Evolutionary conservation across 208 protist species (phyloP).

Genomic region (Lotmaria passim): DNA sequence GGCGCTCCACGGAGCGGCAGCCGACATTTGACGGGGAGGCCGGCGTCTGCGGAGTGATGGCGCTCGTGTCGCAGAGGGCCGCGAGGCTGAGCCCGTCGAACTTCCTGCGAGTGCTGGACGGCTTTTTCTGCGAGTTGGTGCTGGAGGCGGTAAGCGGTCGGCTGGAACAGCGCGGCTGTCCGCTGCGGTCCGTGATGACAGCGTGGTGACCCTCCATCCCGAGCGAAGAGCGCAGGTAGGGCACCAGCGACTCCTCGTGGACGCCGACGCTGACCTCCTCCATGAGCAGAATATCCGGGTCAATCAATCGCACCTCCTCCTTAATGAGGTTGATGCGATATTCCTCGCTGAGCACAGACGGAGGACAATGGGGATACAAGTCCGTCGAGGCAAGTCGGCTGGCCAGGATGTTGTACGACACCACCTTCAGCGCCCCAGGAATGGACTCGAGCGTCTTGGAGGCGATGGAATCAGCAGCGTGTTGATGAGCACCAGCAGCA

Average conservation of each 20-base stretch:
- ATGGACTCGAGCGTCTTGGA: slow-evolving; percentile 18
- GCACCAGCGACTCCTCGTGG: slow-evolving; percentile 59
- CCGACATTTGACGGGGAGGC: background rate
- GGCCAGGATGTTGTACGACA: slow-evolving; percentile 87
- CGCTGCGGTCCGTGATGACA: slow-evolving; percentile 70
- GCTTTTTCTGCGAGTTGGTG: background rate
- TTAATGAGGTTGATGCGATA: slow-evolving; percentile 73
- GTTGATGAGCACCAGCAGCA: too few relatives aligned
- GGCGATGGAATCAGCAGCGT: background rate
- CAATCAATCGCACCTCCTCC: slow-evolving; percentile 53
- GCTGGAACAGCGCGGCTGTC: slow-evolving; percentile 45
- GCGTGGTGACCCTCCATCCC: slow-evolving; percentile 69
- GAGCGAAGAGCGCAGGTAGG: slow-evolving; percentile 46
- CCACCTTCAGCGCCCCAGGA: slow-evolving; percentile 52
- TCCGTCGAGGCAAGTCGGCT: slow-evolving; percentile 73
- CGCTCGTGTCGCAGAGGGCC: slow-evolving; percentile 1
- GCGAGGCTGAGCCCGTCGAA: slow-evolving; percentile 13
- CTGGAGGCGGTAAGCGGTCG: slow-evolving; percentile 7
- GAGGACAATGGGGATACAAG: slow-evolving; percentile 71
- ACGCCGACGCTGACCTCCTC: slow-evolving; percentile 83
- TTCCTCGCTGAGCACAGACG: slow-evolving; percentile 69
- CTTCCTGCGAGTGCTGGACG: slow-evolving; percentile 23
- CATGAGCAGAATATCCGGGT: slow-evolving; percentile 72
- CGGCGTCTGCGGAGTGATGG: background rate
- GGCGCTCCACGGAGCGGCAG: background rate